Conservation (phyloP, 345 rosid genomes). For the Eucalyptus polybractea region DNA sequence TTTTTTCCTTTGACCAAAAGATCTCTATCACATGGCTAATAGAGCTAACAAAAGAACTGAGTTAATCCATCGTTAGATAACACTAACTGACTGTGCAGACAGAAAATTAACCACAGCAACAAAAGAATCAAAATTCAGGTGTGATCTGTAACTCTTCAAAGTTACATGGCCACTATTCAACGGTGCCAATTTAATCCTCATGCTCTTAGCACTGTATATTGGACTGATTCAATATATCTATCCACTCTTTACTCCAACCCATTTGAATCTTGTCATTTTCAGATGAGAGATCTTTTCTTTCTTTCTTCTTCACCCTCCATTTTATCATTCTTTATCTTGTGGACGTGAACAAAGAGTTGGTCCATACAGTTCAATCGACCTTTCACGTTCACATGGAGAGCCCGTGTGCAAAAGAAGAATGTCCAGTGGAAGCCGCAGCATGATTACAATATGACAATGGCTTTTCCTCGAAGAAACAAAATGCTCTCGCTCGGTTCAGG, state of each 20-base stretch:
- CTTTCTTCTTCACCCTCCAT: not conserved
- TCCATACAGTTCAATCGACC: not conserved
- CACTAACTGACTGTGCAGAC: not conserved
- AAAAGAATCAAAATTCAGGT: not conserved
- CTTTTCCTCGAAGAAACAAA: not conserved
- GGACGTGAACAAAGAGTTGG: not conserved
- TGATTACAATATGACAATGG: not conserved
- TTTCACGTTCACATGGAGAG: not conserved
- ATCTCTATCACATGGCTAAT: too few relatives aligned
- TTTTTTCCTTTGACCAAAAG: not conserved
- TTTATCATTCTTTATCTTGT: not conserved
- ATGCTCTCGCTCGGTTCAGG: not conserved
- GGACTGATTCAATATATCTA: too few relatives aligned
- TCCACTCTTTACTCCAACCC: too few relatives aligned
- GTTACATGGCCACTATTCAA: not conserved
- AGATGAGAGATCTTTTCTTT: too few relatives aligned
- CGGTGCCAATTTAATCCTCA: not conserved
- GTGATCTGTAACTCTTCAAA: not conserved
- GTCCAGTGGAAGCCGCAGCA: not conserved
- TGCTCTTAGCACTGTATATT: not conserved
- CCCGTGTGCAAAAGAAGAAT: not conserved
- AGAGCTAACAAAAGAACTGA: too few relatives aligned
- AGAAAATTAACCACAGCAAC: not conserved
- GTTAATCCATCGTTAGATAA: not conserved
- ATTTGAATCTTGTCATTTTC: too few relatives aligned